Conservation (phyloP, 140 eudicot species). For the Senecio squalidus region DNA sequence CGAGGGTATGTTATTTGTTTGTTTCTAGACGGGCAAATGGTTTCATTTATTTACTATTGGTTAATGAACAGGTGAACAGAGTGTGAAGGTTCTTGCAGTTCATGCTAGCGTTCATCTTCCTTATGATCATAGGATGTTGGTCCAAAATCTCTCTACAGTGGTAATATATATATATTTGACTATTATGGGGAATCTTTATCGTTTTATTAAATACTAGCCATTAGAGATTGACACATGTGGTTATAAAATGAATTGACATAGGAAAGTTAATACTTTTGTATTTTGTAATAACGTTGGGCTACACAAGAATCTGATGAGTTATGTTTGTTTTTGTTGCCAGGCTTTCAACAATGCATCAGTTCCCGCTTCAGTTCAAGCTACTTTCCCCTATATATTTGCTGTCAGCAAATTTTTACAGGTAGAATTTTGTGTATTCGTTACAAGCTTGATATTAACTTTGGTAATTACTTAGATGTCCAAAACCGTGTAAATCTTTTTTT, state of each 20-base stretch:
- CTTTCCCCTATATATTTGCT: slow-evolving; percentile 76
- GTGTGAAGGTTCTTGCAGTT: slow-evolving; percentile 64
- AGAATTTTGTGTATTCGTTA: background rate
- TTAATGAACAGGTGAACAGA: slow-evolving; percentile 54
- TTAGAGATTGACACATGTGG: background rate
- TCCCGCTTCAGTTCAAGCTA: slow-evolving; percentile 86
- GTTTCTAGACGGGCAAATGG: background rate
- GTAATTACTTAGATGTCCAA: no score
- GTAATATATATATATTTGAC: slow-evolving; percentile 25
- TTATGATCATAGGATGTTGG: slow-evolving; percentile 62
- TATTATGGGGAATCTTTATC: background rate
- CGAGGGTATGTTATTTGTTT: slow-evolving; percentile 47
- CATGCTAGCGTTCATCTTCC: slow-evolving; percentile 84
- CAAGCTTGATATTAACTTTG: no score
- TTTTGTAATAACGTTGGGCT: background rate
- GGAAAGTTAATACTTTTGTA: background rate
- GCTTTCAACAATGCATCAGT: slow-evolving; percentile 78
- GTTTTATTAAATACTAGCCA: background rate
- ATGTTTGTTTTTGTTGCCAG: slow-evolving; percentile 26
- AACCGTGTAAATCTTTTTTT: no score
- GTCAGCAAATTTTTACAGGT: slow-evolving; percentile 98
- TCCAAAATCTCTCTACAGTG: slow-evolving; percentile 85
- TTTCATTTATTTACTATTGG: slow-evolving; percentile 10
- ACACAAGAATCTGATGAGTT: background rate
- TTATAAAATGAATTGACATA: background rate